These are phyloP conservation scores for Camellia lanceoleosa DNA, from an alignment of 148 eudicot species.

Conservation along the genomic window DNA sequence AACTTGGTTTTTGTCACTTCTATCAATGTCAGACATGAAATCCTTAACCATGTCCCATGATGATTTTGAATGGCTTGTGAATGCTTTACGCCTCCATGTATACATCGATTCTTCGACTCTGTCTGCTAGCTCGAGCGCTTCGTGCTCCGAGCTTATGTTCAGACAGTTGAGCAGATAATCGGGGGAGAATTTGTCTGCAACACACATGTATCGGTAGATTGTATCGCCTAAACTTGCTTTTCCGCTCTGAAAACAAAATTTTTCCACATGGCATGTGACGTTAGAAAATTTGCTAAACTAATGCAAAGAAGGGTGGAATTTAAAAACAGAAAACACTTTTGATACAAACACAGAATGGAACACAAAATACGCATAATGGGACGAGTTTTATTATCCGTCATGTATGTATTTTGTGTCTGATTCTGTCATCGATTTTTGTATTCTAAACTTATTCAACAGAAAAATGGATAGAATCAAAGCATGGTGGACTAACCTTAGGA, in stretches of 20 bases:
- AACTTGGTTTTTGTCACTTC: conserved; percentile 67
- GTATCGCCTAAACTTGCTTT: conserved; percentile 79
- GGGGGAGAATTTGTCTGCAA: conserved; percentile 63
- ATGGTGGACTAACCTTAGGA: conserved; percentile 64
- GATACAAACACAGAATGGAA: too few relatives aligned
- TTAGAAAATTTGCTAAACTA: neutral
- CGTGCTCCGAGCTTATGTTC: conserved; percentile 75
- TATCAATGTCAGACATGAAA: conserved; percentile 50
- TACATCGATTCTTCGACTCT: conserved; percentile 80
- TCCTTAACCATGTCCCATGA: conserved; percentile 84
- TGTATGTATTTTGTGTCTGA: too few relatives aligned
- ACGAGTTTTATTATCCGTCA: too few relatives aligned
- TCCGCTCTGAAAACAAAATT: conserved; percentile 57
- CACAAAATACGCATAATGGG: too few relatives aligned
- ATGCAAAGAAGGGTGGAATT: too few relatives aligned
- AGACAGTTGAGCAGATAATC: conserved; percentile 65
- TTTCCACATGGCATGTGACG: neutral
- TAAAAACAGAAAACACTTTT: too few relatives aligned
- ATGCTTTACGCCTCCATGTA: conserved; percentile 81
- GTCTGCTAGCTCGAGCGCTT: conserved; percentile 93
- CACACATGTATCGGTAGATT: conserved; percentile 68
- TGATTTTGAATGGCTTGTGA: conserved; percentile 57
- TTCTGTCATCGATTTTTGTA: too few relatives aligned
- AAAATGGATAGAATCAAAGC: neutral
- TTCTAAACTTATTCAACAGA: too few relatives aligned